phyloP scores from a whole-genome alignment of 495 filamentous ascomycete genomes.

The Podospora australis region DNA sequence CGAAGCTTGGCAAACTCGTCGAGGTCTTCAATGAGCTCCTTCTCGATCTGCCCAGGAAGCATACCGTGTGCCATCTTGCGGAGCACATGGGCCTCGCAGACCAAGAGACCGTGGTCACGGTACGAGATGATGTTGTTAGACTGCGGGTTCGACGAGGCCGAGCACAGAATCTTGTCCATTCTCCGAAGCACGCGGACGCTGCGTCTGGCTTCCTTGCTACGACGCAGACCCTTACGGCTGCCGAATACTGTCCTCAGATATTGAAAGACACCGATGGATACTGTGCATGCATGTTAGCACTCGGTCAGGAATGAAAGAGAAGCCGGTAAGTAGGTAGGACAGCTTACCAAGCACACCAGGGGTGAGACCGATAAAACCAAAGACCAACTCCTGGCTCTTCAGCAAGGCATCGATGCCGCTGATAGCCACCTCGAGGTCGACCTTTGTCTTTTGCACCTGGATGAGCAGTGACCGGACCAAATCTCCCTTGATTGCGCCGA shows the following conservation, averaged over 20 bases:
- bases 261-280: conserved; percentile 65
- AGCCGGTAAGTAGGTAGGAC: no score
- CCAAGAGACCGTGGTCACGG: conserved; percentile 81
- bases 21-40: conserved; percentile 80
- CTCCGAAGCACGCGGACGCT: conserved; percentile 71
- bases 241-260: conserved; percentile 65
- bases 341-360: conserved; percentile 62
- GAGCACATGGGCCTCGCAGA: conserved; percentile 81
- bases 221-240: conserved; percentile 56
- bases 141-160: conserved; percentile 52
- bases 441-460: conserved; percentile 97
- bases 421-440: conserved; percentile 93
- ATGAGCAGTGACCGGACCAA: conserved; percentile 87
- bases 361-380: conserved; percentile 90
- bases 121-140: conserved; percentile 65
- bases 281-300: conserved; percentile 29
- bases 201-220: conserved; percentile 53
- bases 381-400: conserved; percentile 94
- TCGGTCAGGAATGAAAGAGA: background rate
- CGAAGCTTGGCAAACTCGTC: conserved; percentile 74
- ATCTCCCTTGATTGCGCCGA: conserved; percentile 74
- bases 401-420: conserved; percentile 87
- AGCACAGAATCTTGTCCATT: conserved; percentile 73
- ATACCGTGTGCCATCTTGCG: conserved; percentile 56
- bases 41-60: conserved; percentile 63